A percentile compares a stretch with the other conserved stretches of the same genome.
phyloP scores from a whole-genome alignment of 306 rosid genomes.

The Cucurbita ficifolia region DNA sequence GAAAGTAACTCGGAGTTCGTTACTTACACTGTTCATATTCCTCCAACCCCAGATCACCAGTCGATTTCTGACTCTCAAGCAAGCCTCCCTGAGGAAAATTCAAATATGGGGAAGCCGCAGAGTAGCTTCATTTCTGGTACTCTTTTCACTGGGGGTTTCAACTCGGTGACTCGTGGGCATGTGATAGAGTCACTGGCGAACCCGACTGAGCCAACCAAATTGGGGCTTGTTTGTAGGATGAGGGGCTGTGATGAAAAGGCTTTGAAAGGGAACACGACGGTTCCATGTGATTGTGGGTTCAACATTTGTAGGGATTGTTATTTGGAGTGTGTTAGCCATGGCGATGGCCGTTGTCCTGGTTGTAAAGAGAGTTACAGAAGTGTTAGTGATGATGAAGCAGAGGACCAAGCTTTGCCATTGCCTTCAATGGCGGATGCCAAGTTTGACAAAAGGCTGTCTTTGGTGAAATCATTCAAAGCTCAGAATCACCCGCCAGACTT shows the following conservation, averaged over 20 bases:
- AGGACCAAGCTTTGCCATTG: conserved; percentile 53
- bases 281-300: conserved; percentile 63
- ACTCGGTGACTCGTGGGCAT: conserved; percentile 63
- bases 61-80: conserved; percentile 39
- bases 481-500: conserved; percentile 58
- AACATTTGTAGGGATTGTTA: conserved; percentile 63
- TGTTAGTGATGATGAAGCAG: conserved; percentile 41
- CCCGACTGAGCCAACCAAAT: conserved; percentile 10
- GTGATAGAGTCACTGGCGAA: conserved; percentile 45
- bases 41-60: conserved; percentile 74
- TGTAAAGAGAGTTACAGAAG: conserved; percentile 48
- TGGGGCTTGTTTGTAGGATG: conserved; percentile 42
- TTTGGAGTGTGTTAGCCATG: conserved; percentile 38
- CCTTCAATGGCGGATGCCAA: conserved; percentile 65
- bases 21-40: conserved; percentile 68
- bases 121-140: conserved; percentile 55
- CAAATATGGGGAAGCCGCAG: conserved; percentile 11
- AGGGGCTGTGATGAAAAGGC: conserved; percentile 57
- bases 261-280: conserved; percentile 9
- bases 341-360: conserved; percentile 60
- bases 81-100: conserved; percentile 28
- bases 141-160: conserved; percentile 61
- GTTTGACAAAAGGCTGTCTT: conserved; percentile 60
- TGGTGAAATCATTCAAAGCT: conserved; percentile 64
- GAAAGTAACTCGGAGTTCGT: conserved; percentile 36